These are phyloP conservation scores for Aspergillus brasiliensis DNA, from an alignment of 2,329 filamentous ascomycete species.

Conservation along the genomic window DNA sequence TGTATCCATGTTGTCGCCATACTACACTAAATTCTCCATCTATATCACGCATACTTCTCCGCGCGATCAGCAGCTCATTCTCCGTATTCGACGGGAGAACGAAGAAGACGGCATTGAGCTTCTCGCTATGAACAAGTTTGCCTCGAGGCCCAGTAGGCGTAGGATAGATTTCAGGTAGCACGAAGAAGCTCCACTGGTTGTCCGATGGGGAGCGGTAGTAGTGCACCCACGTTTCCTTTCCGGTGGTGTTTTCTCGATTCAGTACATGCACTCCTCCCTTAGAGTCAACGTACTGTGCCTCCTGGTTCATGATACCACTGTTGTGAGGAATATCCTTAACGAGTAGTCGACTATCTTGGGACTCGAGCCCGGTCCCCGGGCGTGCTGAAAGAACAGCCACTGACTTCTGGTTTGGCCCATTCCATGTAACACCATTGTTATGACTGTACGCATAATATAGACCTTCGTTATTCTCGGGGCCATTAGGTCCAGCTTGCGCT, in stretches of 20 bases:
- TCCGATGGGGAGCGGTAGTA: background rate
- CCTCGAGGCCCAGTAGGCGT: background rate
- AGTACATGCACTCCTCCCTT: background rate
- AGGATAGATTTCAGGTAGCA: background rate
- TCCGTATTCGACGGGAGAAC: background rate
- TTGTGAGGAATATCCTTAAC: background rate
- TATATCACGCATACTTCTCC: background rate
- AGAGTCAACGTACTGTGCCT: background rate
- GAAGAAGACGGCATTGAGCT: background rate
- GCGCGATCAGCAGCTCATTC: background rate
- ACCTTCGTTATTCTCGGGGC: slow-evolving; percentile 6
- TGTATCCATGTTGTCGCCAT: background rate
- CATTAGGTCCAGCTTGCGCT: slow-evolving; percentile 3
- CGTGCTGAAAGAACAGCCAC: background rate
- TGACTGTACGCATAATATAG: background rate
- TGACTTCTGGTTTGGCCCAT: background rate
- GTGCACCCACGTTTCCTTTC: background rate
- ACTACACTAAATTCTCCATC: background rate
- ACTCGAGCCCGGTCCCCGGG: background rate
- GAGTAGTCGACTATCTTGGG: background rate
- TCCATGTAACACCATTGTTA: background rate
- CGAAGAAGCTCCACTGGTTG: background rate
- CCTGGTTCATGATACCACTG: slow-evolving; percentile 7
- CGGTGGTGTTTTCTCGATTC: background rate
- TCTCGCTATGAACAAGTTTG: background rate